Conservation (phyloP, 768 basidiomycete genomes). For the Lactarius akahatsu region DNA sequence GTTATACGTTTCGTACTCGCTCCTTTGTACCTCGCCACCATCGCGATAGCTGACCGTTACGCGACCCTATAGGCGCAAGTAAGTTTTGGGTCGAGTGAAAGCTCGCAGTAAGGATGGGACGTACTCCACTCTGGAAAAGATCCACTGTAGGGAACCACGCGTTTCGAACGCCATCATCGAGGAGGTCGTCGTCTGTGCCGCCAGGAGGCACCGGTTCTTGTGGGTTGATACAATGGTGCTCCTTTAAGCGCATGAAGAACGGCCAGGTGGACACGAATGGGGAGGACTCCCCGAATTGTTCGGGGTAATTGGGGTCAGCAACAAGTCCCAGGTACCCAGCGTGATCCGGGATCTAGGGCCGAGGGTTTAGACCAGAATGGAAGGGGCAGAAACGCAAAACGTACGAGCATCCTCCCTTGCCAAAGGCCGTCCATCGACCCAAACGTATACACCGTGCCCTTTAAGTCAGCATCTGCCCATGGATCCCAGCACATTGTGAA, state of each 20-base stretch:
- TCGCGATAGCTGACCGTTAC: conserved; percentile 14
- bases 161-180: conserved; percentile 42
- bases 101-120: conserved; percentile 19
- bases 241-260: conserved; percentile 57
- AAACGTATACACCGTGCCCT: conserved; percentile 44
- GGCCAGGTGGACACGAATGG: conserved; percentile 46
- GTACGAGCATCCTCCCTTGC: conserved; percentile 62
- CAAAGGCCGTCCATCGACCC: conserved; percentile 58
- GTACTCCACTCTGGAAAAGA: conserved; percentile 32
- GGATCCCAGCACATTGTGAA: conserved; percentile 47
- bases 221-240: conserved; percentile 52
- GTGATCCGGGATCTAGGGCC: conserved; percentile 38
- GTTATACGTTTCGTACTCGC: conserved; percentile 43
- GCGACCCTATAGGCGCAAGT: conserved; percentile 6
- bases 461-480: conserved; percentile 34
- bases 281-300: conserved; percentile 33
- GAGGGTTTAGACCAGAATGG: conserved; percentile 15
- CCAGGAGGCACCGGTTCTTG: conserved; percentile 35
- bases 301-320: conserved; percentile 31
- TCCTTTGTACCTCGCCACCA: not conserved
- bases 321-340: conserved; percentile 35
- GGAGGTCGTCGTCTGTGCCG: conserved; percentile 21
- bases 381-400: conserved; percentile 32
- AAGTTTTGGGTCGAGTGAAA: not conserved
- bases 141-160: conserved; percentile 41